Percentiles rank a stretch among this genome's conserved stretches.
These are phyloP conservation scores for Neocatenulostroma microsporum DNA, from an alignment of 2,329 filamentous ascomycete genomes.

Conservation along the genomic window DNA sequence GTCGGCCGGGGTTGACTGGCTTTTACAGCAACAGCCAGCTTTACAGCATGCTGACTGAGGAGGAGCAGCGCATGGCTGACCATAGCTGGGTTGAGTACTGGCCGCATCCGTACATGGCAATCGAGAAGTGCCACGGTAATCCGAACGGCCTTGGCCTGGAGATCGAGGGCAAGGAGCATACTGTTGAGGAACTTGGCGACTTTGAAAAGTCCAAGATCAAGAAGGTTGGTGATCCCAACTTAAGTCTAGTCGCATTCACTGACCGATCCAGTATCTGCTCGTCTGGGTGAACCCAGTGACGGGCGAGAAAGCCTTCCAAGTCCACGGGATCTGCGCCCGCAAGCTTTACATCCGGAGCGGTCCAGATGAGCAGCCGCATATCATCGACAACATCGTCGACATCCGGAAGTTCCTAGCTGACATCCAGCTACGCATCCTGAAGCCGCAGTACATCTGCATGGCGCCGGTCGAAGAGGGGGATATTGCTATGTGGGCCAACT, in stretches of 20 bases:
- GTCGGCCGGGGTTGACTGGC: slow-evolving; percentile 65
- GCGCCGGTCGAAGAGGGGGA: slow-evolving; percentile 12
- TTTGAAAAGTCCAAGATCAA: slow-evolving; percentile 59
- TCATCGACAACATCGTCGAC: slow-evolving; percentile 7
- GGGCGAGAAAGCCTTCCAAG: slow-evolving; percentile 58
- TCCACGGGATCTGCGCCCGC: slow-evolving; percentile 42
- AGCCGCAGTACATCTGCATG: slow-evolving; percentile 13
- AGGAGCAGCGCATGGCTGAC: slow-evolving; percentile 59
- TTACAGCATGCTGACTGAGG: slow-evolving; percentile 57
- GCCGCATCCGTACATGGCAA: slow-evolving; percentile 71
- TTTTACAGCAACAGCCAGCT: slow-evolving; percentile 64
- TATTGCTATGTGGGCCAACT: slow-evolving; percentile 12
- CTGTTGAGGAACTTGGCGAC: slow-evolving; percentile 51
- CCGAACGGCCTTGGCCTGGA: slow-evolving; percentile 61
- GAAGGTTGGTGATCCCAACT: too few relatives aligned
- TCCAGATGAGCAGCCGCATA: slow-evolving; percentile 8
- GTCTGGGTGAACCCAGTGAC: slow-evolving; percentile 67
- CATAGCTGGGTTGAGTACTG: slow-evolving; percentile 63
- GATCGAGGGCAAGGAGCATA: slow-evolving; percentile 55
- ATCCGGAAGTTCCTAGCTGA: slow-evolving; percentile 10
- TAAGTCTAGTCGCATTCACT: slow-evolving; percentile 27
- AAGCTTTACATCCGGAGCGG: slow-evolving; percentile 11
- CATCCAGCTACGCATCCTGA: slow-evolving; percentile 14
- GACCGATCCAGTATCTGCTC: slow-evolving; percentile 44
- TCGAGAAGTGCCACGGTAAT: slow-evolving; percentile 58